Conservation (phyloP, 2,329 filamentous ascomycete genomes). For the Rhynchosporium agropyri region DNA sequence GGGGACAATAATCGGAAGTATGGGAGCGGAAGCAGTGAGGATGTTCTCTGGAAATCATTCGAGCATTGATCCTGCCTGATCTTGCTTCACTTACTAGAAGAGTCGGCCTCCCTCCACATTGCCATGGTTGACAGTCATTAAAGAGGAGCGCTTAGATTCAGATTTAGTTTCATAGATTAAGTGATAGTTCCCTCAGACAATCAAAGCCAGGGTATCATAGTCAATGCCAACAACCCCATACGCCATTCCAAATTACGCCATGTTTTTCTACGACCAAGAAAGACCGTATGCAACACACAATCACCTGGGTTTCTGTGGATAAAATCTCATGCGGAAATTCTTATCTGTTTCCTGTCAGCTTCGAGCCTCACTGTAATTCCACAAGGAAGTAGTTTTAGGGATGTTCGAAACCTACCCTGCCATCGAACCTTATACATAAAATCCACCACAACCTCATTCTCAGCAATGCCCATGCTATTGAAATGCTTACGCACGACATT, state of each 20-base stretch:
- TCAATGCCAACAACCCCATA: background rate
- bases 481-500: conserved; percentile 79
- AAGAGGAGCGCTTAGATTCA: background rate
- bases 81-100: too few relatives aligned
- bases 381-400: background rate
- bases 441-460: conserved; percentile 79
- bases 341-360: conserved; percentile 41
- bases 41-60: too few relatives aligned
- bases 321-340: conserved; percentile 45
- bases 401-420: conserved; percentile 37
- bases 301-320: conserved; percentile 40
- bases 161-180: background rate
- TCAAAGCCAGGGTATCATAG: conserved; percentile 9
- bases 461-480: conserved; percentile 75
- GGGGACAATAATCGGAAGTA: too few relatives aligned
- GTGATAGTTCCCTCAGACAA: background rate
- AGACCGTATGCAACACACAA: background rate
- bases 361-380: background rate
- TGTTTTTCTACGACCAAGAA: conserved; percentile 8
- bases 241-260: conserved; percentile 13
- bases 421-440: conserved; percentile 44
- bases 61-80: too few relatives aligned
- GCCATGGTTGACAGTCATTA: too few relatives aligned
- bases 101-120: too few relatives aligned
- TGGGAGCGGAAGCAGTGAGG: too few relatives aligned